phyloP scores from a whole-genome alignment of 2,329 filamentous ascomycete genomes.

The Fusarium tuaranense region DNA sequence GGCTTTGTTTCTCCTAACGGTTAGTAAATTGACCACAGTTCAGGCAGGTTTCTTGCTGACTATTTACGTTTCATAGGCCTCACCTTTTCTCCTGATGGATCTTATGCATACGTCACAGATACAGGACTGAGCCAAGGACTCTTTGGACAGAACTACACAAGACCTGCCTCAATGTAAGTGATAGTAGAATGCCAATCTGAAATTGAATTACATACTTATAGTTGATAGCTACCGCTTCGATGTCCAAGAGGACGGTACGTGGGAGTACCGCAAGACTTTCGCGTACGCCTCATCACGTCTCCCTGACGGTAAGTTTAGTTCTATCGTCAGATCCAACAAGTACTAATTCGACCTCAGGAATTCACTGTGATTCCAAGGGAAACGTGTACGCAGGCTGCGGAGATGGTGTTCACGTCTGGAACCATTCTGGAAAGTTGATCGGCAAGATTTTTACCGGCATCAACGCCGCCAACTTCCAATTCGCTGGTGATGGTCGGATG shows the following conservation, averaged over 20 bases:
- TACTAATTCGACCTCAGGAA: constrained; percentile 50
- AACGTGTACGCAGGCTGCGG: constrained; percentile 65
- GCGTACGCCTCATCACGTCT: constrained; percentile 65
- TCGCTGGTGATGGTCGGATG: constrained; percentile 53
- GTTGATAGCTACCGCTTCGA: constrained; percentile 58
- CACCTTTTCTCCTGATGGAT: constrained; percentile 66
- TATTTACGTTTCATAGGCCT: constrained; percentile 52
- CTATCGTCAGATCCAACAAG: neutral
- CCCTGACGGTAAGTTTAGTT: constrained; percentile 64
- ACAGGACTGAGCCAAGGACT: constrained; percentile 60
- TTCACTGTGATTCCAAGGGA: constrained; percentile 65
- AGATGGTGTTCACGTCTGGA: constrained; percentile 63
- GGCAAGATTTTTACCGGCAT: constrained; percentile 67
- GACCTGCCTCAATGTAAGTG: constrained; percentile 61
- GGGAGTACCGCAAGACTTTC: constrained; percentile 64
- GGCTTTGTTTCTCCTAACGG: constrained; percentile 68
- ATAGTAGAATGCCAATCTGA: rapidly evolving
- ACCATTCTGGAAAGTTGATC: constrained; percentile 58
- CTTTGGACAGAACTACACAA: constrained; percentile 55
- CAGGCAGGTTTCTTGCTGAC: neutral
- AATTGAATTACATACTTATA: rapidly evolving
- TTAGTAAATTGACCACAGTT: constrained; percentile 10
- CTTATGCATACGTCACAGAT: constrained; percentile 67
- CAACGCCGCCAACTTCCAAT: constrained; percentile 59
- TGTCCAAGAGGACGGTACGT: constrained; percentile 59